phyloP scores from a whole-genome alignment of 306 rosid species.

The Cucurbita ficifolia region DNA sequence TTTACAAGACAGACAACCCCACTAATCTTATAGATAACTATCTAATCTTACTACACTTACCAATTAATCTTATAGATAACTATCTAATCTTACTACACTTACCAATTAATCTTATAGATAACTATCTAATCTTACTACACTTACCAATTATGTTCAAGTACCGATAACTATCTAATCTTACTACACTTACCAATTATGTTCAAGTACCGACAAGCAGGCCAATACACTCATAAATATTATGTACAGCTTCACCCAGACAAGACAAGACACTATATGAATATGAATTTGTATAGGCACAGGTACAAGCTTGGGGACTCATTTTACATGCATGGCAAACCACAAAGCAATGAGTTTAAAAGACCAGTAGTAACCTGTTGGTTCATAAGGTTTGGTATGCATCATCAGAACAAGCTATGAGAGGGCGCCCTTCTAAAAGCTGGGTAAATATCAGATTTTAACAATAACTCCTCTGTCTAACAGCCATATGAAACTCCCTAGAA shows the following conservation, averaged over 20 bases:
- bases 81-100: too few species aligned
- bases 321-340: background rate
- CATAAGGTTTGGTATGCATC: background rate
- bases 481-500: background rate
- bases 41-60: too few species aligned
- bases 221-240: background rate
- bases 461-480: background rate
- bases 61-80: too few species aligned
- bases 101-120: too few species aligned
- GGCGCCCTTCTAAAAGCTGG: background rate
- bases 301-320: background rate
- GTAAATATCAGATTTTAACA: background rate
- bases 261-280: too few species aligned
- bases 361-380: background rate
- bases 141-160: too few species aligned
- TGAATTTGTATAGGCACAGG: background rate
- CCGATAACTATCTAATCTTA: too few species aligned
- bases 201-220: too few species aligned
- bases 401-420: background rate
- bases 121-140: too few species aligned
- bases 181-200: too few species aligned
- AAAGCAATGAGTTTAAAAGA: background rate
- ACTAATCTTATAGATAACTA: too few species aligned
- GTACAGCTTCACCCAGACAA: background rate
- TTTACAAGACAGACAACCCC: too few species aligned